Conservation (phyloP, 129 eudicot species). For the Heracleum sosnowskyi region DNA sequence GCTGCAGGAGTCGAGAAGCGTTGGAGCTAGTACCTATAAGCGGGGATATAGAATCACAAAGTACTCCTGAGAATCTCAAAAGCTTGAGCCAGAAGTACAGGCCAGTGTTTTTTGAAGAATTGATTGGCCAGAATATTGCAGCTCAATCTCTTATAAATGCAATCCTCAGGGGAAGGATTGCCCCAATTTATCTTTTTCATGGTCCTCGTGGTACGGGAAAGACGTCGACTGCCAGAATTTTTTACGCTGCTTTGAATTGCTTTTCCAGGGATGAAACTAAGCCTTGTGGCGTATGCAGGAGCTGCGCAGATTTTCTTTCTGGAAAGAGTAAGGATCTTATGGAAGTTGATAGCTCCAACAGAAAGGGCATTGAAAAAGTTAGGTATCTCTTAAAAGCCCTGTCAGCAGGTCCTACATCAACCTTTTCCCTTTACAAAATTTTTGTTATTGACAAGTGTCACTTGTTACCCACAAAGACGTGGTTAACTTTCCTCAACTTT, state of each 20-base stretch:
- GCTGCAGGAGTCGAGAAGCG: constrained; percentile 77
- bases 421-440: constrained; percentile 38
- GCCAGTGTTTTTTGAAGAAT: constrained; percentile 84
- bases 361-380: constrained; percentile 56
- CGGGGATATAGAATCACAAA: constrained; percentile 47
- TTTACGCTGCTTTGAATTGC: constrained; percentile 82
- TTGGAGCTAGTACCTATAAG: constrained; percentile 50
- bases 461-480: constrained; percentile 74
- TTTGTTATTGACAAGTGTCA: constrained; percentile 78
- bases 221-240: constrained; percentile 65
- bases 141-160: constrained; percentile 70
- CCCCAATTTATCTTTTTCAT: constrained; percentile 78
- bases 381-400: constrained; percentile 41
- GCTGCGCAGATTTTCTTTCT: constrained; percentile 56
- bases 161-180: constrained; percentile 50
- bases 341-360: constrained; percentile 65
- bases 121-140: constrained; percentile 73
- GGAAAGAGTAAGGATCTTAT: constrained; percentile 53
- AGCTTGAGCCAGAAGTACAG: constrained; percentile 71
- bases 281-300: constrained; percentile 86
- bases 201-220: constrained; percentile 97
- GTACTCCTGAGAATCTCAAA: constrained; percentile 50
- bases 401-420: constrained; percentile 34
- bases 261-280: constrained; percentile 62
- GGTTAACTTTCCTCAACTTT: constrained; percentile 70